Percentiles rank a stretch among this genome's conserved stretches.
Conservation (phyloP, 2,329 filamentous ascomycete species). For the Lasiodiplodia theobromae region DNA sequence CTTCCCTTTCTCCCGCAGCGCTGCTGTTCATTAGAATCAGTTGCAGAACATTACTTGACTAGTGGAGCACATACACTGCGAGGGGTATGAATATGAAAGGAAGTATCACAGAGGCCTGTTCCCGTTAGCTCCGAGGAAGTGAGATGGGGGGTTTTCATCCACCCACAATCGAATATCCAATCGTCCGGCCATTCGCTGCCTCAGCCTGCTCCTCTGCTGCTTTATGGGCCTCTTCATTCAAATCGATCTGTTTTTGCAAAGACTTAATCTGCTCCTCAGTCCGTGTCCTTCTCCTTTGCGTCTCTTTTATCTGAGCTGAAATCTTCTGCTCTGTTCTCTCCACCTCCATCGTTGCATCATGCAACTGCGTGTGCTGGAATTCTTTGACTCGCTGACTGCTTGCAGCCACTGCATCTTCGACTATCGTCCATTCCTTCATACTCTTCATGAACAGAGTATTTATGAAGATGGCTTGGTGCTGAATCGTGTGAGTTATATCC, state of each 20-base stretch:
- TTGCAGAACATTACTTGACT: too few relatives aligned
- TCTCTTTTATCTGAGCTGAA: not conserved
- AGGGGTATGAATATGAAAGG: constrained; percentile 20
- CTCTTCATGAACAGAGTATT: constrained; percentile 4
- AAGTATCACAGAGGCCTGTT: constrained; percentile 4
- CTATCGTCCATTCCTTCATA: constrained; percentile 1
- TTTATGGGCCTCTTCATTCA: not conserved
- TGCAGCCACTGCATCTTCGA: constrained; percentile 11
- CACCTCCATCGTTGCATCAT: not conserved
- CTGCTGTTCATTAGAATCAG: not conserved
- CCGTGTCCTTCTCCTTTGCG: not conserved
- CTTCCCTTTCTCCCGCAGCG: not conserved
- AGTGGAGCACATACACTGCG: not conserved
- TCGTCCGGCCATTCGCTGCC: constrained; percentile 5
- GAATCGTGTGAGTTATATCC: constrained; percentile 3
- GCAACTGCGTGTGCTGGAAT: constrained; percentile 8
- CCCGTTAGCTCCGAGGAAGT: not conserved
- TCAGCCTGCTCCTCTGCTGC: not conserved
- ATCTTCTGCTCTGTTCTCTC: not conserved
- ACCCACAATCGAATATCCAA: constrained; percentile 14
- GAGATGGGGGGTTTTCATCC: too few relatives aligned
- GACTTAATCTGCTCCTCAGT: constrained; percentile 13
- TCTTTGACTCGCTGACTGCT: constrained; percentile 17
- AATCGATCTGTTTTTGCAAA: constrained; percentile 15
- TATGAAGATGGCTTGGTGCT: constrained; percentile 16